phyloP scores from a whole-genome alignment of 768 basidiomycete genomes.

The Termitomyces heimii region DNA sequence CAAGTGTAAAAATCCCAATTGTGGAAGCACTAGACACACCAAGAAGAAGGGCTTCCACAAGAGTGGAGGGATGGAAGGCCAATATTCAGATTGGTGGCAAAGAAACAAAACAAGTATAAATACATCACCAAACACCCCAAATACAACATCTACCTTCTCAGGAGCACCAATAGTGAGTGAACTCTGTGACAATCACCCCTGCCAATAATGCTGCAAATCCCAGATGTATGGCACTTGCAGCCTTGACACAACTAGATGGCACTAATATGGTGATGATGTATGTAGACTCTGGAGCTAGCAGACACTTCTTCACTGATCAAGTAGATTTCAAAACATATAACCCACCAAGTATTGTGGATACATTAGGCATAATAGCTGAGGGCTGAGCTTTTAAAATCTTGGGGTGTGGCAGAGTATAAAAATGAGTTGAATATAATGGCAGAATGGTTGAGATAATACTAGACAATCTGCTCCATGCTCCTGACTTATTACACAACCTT shows the following conservation, averaged over 20 bases:
- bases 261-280: background rate
- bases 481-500: background rate
- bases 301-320: background rate
- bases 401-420: background rate
- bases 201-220: background rate
- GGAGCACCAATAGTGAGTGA: no score
- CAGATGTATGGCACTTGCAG: background rate
- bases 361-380: background rate
- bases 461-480: background rate
- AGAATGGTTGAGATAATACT: background rate
- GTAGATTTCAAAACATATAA: background rate
- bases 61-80: background rate
- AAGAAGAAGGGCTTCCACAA: background rate
- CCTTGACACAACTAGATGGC: background rate
- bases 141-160: no score
- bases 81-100: background rate
- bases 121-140: no score
- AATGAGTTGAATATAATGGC: background rate
- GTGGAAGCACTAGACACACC: background rate
- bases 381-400: background rate
- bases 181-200: no score
- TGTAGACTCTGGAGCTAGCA: background rate
- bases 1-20: background rate
- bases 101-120: background rate
- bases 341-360: background rate